Base-by-base conservation (phyloP, 257 asterid genomes). In the Solanum neorickii region DNA sequence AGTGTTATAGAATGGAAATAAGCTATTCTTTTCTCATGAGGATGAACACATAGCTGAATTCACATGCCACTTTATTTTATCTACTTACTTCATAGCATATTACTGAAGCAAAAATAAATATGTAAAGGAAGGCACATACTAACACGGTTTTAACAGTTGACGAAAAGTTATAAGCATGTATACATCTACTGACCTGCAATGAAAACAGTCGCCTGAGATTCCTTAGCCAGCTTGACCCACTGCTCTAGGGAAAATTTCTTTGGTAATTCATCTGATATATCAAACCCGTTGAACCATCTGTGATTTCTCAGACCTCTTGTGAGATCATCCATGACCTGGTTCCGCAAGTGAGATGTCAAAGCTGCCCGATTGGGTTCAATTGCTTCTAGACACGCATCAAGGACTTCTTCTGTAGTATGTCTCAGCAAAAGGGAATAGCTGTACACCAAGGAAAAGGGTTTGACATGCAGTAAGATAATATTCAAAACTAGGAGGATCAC, bases 391-490 rank as follows among this genome's bases (percentile, higher is more conserved):
- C 98, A 95, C 76, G 98, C 98, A 89, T 94, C 98, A 85, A 94
- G 94, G 88, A 95, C 98, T 95, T 95, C 98, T 91, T 94, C 98
- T 35, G 97, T 95, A 73, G 98, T 95, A 92, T 95, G 98, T 91
- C 98, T 93, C 85, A 95, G 97, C 89, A 95, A 97, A 90, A 93
- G 87, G 74, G 98, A 95, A 90, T 95, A 95, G 75, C 98, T 95
- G 95, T 86, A 74, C 89, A 89, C 68, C 89, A 87, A 84, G 82
- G 73, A 74, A 68, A 47, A 86, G 66, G 68, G 89, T 59, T 83
- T 15, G 37, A 84, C 75, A 21, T 84, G 60, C 70, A 49, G 21
- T 44, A 86, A 5, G 33, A 37, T 62, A 84, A 65, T n/a, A 84
- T 13, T 84, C 86, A 59, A 62, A 33, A 62, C 39, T 33, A 62